Percentiles rank a stretch among this genome's conserved stretches.
Evolutionary conservation across 2,329 filamentous ascomycete genomes (phyloP).

Genomic region (Raffaelea albimanens): DNA sequence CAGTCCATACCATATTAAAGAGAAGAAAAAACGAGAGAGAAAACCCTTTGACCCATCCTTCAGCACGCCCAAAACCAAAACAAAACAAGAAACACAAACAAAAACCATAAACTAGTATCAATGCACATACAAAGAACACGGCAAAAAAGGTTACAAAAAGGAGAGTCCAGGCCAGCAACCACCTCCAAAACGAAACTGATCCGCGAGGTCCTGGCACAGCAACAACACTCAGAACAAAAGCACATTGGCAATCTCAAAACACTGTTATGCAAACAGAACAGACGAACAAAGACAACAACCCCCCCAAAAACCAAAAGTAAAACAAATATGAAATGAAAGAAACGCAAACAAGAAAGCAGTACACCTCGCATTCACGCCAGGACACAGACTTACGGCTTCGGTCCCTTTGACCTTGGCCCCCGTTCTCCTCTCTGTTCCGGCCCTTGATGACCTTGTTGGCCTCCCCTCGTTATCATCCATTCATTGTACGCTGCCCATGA

Average conservation of each 20-base stretch:
- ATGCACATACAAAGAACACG: background rate
- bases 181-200: background rate
- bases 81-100: background rate
- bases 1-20: background rate
- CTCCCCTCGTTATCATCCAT: background rate
- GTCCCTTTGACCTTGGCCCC: too few relatives aligned
- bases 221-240: too few relatives aligned
- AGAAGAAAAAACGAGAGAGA: background rate
- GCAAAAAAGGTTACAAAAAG: background rate
- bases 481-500: slow-evolving; percentile 3
- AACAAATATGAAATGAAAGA: background rate
- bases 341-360: background rate
- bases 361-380: too few relatives aligned
- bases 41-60: background rate
- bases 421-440: background rate
- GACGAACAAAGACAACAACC: background rate
- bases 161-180: background rate
- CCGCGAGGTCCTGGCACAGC: too few relatives aligned
- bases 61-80: background rate
- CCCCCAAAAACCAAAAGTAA: background rate
- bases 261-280: too few relatives aligned
- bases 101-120: background rate
- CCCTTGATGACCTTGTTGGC: background rate
- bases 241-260: too few relatives aligned
- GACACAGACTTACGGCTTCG: too few relatives aligned